Base-by-base conservation (phyloP, 305 asterid species). In the Vinca major region DNA sequence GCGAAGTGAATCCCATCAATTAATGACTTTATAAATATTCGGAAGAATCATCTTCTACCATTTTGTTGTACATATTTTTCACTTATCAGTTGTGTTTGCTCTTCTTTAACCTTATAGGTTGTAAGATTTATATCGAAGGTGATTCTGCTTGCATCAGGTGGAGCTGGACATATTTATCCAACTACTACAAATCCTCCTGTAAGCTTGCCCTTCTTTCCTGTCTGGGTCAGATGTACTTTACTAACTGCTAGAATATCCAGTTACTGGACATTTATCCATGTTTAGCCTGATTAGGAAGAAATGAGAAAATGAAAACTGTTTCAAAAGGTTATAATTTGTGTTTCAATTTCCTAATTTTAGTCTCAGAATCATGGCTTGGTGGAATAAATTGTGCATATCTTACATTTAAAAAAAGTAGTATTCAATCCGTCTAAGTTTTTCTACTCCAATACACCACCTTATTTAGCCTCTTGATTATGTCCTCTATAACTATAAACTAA, bases 91-190 rank as follows among this genome's bases (percentile, higher is more conserved):
- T 64, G 45, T 66, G 58, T 62, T 45, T 4, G 4, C 39, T 43
- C 66, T 65, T 19, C 40, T 48, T 47, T 68, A 79, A 61, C 67
- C 67, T 65, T 76, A 48, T 80, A 94, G 99, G 93, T 94, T 78
- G 95, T 89, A 55, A 84, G 99, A 74, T 91, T 94, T 79, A 82
- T 94, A 72, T 88, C 99, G 67, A 94, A 88, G 85, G 96, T 84
- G 64, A 86, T 96, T 62, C 83, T 91, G 74, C 96, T 94, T 75
- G 98, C 99, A 70, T 91, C 99, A 50, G 98, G 99, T 71, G 99
- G 99, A 68, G 98, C 96, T 77, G 98, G 99, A 53, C 99, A 94
- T 85, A 88, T 90, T 69, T 93, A 93, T 74, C 98, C 97, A 36
- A 86, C 82, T 71, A 90, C 98, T 16, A 93, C 98, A 55, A 93